Evolutionary conservation across 768 basidiomycete genomes (phyloP), one percentile per base, ranked within the genome.

Genomic region (Agrocybe chaxingu): DNA sequence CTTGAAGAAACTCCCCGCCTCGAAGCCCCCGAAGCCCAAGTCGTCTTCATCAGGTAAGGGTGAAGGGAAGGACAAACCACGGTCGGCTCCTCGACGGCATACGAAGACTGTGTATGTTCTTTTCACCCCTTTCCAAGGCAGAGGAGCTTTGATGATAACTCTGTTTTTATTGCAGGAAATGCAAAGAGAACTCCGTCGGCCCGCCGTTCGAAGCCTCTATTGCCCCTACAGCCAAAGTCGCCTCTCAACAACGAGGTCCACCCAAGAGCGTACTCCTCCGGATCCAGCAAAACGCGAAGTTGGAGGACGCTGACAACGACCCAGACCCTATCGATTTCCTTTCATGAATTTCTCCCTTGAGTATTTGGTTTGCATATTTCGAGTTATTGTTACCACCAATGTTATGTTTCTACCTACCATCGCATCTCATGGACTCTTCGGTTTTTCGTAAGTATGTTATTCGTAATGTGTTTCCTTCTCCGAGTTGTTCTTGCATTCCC

Each of bases 301-400:
- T 48, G 39, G 43, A 58, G 33, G 56, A 52, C n/a, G 60, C 68
- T 30, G 70, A 70, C 38, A 66, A 68, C 50, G 76, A 74, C 46
- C 69, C 73, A 6, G 76, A 78, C 50, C 74, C 74, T 29, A 65
- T 78, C 41, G 75, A 78, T 52, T 78, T 75, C 53, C 62, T 78
- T 33, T 70, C 73, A 31, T 75, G 61, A 76, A 16, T 9, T 39
- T 16, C 43, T 29, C 24, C 35, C 16, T 16, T 31, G 29, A 12
- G 38, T 11, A 24, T 13, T 33, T 24, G 42, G 7, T 43, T 43
- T 43, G 47, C 38, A 38, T 39, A 7, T 10, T n/a, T n/a, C 37
- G 18, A 10, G 1, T 24, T 24, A 3, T 24, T 24, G 5, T 24
- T 24, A 24, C 24, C 7, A 37, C 36, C 11, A 37, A 37, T 3